Base-by-base conservation (phyloP, 1,284 basidiomycete genomes). In the Omphalotus olearius region DNA sequence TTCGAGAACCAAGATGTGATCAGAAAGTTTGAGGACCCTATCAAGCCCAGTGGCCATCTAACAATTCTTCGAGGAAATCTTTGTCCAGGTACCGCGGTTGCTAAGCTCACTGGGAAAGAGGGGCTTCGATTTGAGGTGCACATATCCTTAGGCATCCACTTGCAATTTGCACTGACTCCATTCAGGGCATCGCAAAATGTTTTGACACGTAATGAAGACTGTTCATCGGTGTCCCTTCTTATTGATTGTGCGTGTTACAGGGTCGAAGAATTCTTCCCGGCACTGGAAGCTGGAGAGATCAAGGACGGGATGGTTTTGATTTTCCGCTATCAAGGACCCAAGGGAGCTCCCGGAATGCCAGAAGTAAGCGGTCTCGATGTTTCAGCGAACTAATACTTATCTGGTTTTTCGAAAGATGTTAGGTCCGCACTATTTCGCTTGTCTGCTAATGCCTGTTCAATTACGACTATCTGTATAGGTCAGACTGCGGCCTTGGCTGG, bases 401-500 rank as follows among this genome's bases (percentile, higher is more conserved):
- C n/a, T n/a, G 51, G 33, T 58, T 20, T 59, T 47, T 38, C 23
- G 17, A 16, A 51, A 71, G 69, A 82, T 80, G 78, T 65, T 82
- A 46, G 76, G 76, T 78, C 61, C 59, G 56, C 50, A 48, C 4
- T 4, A 40, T 20, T n/a, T n/a, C 33, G 11, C 38, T 25, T 28
- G 20, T 10, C 2, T 2, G 38, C 1, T 51, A 26, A 38, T 53
- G 38, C 59, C 41, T 7, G 14, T 23, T 28, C 14, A 13, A 20
- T 23, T 43, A 45, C 40, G 45, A 25, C 46, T 45, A 60, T 60
- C 59, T 64, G 51, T 47, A 33, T 64, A 79, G 85, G 86, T 57
- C 93, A 92, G 6, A 97, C 93, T n/a, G 86, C 81, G 55, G 85
- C 92, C 43, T 80, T 98, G 58, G 91, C 94, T 72, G 96, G 96